Percentiles rank a stretch among this genome's conserved stretches.
These are phyloP conservation scores for Tagetes erecta DNA, from an alignment of 129 eudicot genomes.

Conservation along the genomic window DNA sequence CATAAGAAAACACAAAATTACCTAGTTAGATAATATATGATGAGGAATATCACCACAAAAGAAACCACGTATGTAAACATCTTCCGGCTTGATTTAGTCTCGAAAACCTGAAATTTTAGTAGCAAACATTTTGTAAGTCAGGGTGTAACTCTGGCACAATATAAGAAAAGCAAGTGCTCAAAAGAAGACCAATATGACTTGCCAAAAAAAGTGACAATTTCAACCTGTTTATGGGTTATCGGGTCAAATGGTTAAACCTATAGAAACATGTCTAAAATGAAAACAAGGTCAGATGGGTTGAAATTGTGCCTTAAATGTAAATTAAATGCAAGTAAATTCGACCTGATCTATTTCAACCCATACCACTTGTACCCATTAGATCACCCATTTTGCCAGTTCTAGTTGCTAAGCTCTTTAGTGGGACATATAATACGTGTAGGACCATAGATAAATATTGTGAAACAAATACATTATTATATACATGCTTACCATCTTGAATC, in stretches of 20 bases:
- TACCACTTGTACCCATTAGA: neutral
- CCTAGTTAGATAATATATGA: conserved; percentile 79
- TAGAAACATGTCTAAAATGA: neutral
- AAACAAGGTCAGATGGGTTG: neutral
- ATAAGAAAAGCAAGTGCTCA: neutral
- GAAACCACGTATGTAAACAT: conserved; percentile 77
- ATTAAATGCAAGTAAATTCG: neutral
- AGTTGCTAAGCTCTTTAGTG: no score
- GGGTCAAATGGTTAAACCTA: neutral
- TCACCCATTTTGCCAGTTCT: neutral
- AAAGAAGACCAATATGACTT: neutral
- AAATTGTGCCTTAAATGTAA: neutral
- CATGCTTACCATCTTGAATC: conserved; percentile 73
- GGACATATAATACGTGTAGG: neutral
- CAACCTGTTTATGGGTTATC: neutral
- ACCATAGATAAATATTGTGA: neutral
- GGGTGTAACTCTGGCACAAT: neutral
- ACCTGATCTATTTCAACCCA: neutral
- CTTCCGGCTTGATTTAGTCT: conserved; percentile 90
- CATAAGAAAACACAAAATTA: conserved; percentile 26
- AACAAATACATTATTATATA: neutral
- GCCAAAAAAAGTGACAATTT: neutral
- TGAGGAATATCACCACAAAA: conserved; percentile 67
- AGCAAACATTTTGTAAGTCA: neutral
- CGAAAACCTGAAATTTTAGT: conserved; percentile 57